Evolutionary conservation across 2,329 filamentous ascomycete genomes (phyloP).

Genomic region (Colletotrichum ledebouriae): DNA sequence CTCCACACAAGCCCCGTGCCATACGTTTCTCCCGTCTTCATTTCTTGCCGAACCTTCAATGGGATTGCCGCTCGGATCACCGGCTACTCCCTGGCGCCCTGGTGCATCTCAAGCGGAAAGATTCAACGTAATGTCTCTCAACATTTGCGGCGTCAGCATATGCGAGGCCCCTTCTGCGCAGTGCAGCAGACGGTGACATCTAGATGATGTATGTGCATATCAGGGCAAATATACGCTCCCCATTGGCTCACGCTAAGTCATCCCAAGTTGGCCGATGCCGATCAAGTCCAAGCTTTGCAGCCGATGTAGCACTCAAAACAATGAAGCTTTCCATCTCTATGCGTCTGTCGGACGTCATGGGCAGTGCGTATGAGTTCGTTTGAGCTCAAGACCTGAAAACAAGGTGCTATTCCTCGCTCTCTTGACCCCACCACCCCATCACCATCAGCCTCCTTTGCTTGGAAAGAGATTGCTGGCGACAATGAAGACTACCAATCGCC

Average conservation of each 20-base stretch:
- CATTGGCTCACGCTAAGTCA: slow-evolving; percentile 3
- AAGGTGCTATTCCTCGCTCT: not conserved
- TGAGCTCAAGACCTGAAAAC: not conserved
- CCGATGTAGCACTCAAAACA: not conserved
- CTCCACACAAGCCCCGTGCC: slow-evolving; percentile 21
- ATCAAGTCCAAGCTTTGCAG: not conserved
- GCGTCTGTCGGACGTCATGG: slow-evolving; percentile 16
- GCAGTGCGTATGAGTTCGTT: not conserved
- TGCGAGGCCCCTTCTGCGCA: not conserved
- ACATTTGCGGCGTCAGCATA: not conserved
- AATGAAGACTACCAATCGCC: slow-evolving; percentile 28
- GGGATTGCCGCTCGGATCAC: not conserved
- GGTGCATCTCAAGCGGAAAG: not conserved
- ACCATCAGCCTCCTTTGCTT: not conserved
- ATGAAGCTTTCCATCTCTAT: not conserved
- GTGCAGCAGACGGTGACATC: not conserved
- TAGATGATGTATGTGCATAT: not conserved
- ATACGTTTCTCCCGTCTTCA: not conserved
- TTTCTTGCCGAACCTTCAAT: not conserved
- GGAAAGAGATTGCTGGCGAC: not conserved
- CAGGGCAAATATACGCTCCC: not conserved
- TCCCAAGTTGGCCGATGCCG: not conserved
- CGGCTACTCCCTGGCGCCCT: not conserved
- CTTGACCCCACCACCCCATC: not conserved
- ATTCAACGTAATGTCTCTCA: not conserved